Conservation (phyloP, 2,329 filamentous ascomycete species). For the Neocatenulostroma microsporum region DNA sequence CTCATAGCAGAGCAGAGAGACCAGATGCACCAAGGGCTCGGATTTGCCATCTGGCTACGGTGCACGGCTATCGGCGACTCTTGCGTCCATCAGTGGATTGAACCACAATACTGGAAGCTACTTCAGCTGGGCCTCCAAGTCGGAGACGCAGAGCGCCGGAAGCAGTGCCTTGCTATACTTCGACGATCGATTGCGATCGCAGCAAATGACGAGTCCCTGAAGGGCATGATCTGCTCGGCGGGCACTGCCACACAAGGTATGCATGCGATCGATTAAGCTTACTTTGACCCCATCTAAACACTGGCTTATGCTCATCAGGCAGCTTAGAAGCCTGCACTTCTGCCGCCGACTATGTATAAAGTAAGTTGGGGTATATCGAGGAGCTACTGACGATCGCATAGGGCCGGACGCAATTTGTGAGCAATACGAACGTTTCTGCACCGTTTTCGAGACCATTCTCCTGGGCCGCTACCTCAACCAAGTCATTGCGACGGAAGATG, state of each 20-base stretch:
- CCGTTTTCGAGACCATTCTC: conserved; percentile 42
- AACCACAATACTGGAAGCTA: conserved; percentile 33
- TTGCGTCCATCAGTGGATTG: not conserved
- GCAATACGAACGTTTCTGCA: conserved; percentile 38
- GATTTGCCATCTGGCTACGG: conserved; percentile 20
- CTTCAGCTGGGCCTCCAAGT: conserved; percentile 33
- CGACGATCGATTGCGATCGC: conserved; percentile 32
- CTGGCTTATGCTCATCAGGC: conserved; percentile 3
- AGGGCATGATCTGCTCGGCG: conserved; percentile 6
- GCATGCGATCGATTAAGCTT: too few relatives aligned
- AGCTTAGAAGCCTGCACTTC: too few relatives aligned
- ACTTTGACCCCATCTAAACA: too few relatives aligned
- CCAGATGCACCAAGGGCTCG: conserved; percentile 1
- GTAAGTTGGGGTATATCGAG: not conserved
- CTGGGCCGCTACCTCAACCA: conserved; percentile 45
- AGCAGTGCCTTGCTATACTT: conserved; percentile 40
- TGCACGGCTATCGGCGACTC: conserved; percentile 3
- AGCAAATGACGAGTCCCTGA: conserved; percentile 7
- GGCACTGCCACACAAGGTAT: too few relatives aligned
- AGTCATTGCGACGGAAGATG: conserved; percentile 38
- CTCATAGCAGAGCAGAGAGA: conserved; percentile 1
- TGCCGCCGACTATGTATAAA: not conserved
- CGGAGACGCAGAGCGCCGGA: conserved; percentile 40
- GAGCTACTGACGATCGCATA: conserved; percentile 10
- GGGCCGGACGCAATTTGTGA: conserved; percentile 12